phyloP scores from a whole-genome alignment of 331 rosid genomes.

The Erythrophleum ivorense region DNA sequence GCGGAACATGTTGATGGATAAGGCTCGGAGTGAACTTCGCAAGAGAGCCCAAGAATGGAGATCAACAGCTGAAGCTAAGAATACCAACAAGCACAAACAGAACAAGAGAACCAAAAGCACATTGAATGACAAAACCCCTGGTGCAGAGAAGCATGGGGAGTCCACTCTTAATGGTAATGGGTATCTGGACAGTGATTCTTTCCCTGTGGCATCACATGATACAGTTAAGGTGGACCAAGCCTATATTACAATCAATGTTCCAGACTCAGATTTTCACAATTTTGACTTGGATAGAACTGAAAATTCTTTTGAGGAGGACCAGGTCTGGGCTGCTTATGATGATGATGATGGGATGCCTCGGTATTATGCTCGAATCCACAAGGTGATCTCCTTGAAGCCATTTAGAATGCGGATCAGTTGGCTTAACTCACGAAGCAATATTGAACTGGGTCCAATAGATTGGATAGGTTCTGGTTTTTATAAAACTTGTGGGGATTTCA shows the following conservation, averaged over 20 bases:
- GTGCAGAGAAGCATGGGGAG: slow-evolving; percentile 36
- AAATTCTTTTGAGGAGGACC: slow-evolving; percentile 59
- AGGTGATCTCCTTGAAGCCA: slow-evolving; percentile 60
- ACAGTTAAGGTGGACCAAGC: slow-evolving; percentile 28
- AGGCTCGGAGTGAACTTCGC: slow-evolving; percentile 50
- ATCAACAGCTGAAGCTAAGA: slow-evolving; percentile 39
- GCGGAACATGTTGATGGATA: slow-evolving; percentile 52
- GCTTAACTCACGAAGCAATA: slow-evolving; percentile 64
- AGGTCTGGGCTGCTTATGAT: slow-evolving; percentile 70
- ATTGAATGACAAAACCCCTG: slow-evolving; percentile 34
- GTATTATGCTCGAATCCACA: slow-evolving; percentile 61
- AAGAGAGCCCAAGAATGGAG: slow-evolving; percentile 57
- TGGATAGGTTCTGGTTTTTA: slow-evolving; percentile 64
- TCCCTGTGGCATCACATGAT: slow-evolving; percentile 18
- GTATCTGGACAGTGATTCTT: slow-evolving; percentile 22
- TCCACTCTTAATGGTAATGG: slow-evolving; percentile 34
- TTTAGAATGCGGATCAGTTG: slow-evolving; percentile 63
- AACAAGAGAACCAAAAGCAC: slow-evolving; percentile 41
- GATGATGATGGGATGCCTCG: slow-evolving; percentile 72
- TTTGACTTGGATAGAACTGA: slow-evolving; percentile 65
- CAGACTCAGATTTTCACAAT: slow-evolving; percentile 66
- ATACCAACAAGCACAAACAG: slow-evolving; percentile 40
- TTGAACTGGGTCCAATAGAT: slow-evolving; percentile 61
- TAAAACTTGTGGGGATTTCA: slow-evolving; percentile 67
- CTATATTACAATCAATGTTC: slow-evolving; percentile 49